Evolutionary conservation across 2,329 filamentous ascomycete species (phyloP).

Genomic region (Penicillium janthinellum): DNA sequence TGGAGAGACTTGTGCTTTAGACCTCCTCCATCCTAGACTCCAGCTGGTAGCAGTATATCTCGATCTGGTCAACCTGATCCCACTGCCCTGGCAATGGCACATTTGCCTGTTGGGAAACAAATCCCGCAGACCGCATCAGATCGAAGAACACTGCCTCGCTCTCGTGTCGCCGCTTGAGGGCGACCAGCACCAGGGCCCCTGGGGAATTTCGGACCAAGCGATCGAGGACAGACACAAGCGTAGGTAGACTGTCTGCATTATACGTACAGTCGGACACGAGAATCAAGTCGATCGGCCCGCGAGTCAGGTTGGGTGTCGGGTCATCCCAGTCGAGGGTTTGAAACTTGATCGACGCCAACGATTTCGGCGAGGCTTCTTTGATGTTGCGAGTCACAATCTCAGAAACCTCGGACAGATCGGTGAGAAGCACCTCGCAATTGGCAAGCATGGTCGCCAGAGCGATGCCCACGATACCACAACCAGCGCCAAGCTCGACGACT

Average conservation of each 20-base stretch:
- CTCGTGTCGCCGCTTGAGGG: constrained; percentile 68
- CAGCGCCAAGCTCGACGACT: constrained; percentile 67
- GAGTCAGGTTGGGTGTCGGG: constrained; percentile 48
- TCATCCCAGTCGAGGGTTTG: constrained; percentile 66
- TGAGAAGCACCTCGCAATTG: constrained; percentile 59
- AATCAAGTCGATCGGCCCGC: constrained; percentile 57
- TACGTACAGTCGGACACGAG: constrained; percentile 73
- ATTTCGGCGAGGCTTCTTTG: constrained; percentile 43
- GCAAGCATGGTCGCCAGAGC: constrained; percentile 58
- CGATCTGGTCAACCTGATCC: constrained; percentile 38
- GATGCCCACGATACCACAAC: constrained; percentile 69
- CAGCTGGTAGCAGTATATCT: constrained; percentile 40
- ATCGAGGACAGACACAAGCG: constrained; percentile 61
- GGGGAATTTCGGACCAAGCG: constrained; percentile 53
- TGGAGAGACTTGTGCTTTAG: background rate
- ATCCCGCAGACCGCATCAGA: constrained; percentile 51
- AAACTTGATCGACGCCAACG: constrained; percentile 50
- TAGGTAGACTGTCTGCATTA: constrained; percentile 67
- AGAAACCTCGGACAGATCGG: constrained; percentile 66
- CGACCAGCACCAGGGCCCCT: constrained; percentile 57
- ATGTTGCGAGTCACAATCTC: constrained; percentile 63
- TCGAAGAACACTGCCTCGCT: constrained; percentile 69
- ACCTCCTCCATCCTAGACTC: background rate
- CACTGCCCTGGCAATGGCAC: constrained; percentile 43
- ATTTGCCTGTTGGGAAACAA: constrained; percentile 35